These are phyloP conservation scores for Plenodomus tracheiphilus DNA, from an alignment of 2,329 filamentous ascomycete species.

Conservation along the genomic window DNA sequence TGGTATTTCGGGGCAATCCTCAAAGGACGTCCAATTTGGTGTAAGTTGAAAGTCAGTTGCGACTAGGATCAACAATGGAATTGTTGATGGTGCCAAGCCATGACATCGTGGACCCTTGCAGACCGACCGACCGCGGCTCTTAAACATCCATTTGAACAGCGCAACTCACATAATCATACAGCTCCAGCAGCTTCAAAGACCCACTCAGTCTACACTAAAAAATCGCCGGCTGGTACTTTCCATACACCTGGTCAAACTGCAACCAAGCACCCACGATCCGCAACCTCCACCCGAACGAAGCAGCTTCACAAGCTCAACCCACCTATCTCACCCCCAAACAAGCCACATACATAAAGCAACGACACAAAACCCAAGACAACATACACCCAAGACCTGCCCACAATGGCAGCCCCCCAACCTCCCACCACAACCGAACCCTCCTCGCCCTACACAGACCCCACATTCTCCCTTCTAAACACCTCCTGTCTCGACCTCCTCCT, in stretches of 20 bases:
- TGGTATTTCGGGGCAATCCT: too few relatives aligned
- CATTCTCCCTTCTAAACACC: conserved; percentile 74
- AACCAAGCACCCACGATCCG: background rate
- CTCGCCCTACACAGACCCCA: conserved; percentile 65
- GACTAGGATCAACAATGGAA: too few relatives aligned
- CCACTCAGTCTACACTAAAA: too few relatives aligned
- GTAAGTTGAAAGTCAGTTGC: too few relatives aligned
- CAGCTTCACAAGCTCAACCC: too few relatives aligned
- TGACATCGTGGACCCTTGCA: conserved; percentile 9
- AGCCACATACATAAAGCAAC: background rate
- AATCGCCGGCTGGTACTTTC: too few relatives aligned
- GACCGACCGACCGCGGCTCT: conserved; percentile 6
- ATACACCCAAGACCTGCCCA: background rate
- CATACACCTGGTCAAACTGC: too few relatives aligned
- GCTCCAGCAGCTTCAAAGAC: too few relatives aligned
- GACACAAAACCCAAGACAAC: background rate
- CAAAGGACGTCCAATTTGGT: too few relatives aligned
- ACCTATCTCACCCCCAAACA: too few relatives aligned
- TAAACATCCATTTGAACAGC: background rate
- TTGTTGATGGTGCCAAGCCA: conserved; percentile 1
- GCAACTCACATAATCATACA: background rate
- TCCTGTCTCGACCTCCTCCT: conserved; percentile 92
- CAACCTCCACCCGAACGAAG: background rate
- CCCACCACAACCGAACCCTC: conserved; percentile 17
- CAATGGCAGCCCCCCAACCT: conserved; percentile 19